Base-by-base conservation (phyloP, 2,329 filamentous ascomycete species). In the Colletotrichum sp. region DNA sequence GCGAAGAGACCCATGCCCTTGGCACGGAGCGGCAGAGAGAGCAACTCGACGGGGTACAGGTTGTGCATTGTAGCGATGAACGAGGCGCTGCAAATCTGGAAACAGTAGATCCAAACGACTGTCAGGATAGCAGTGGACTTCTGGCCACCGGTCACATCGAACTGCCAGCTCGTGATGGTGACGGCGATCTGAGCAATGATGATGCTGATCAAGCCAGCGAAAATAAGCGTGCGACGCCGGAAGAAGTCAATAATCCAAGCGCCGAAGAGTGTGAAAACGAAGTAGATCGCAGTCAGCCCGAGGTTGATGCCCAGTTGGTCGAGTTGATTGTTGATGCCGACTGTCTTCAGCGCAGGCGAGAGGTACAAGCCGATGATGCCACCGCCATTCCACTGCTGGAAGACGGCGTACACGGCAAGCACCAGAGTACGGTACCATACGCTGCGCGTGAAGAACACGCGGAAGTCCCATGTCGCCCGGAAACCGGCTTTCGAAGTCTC, bases 21-120 rank as follows among this genome's bases (percentile, higher is more conserved):
- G 30, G 86, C 85, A 56, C 86, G 85, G 16, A 87, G 83, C 12
- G 85, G 81, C 61, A 87, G 80, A 5, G 85, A 86, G 18, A 88
- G 81, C 34, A 87, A 80, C 79, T 88, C 86, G 66, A 87, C 84
- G 0, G 86, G 86, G 70, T 88, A 88, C 15, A 88, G 82, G 76
- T 87, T 87, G 78, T 88, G 86, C 86, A 88, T 87, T 6, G 86
- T 88, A 6, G 87, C 87, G 65, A 88, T 85, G 43, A 88, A 82
- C 1, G 82, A 81, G 1, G 87, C 84, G 2, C 85, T 87, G 79
- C 85, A 87, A 22, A 87, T 83, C 78, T 89, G 87, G 80, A 88
- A 89, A 64, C 85, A 77, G 78, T 87, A 89, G 55, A 89, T 85
- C 85, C 86, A 89, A 64, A 87, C 80, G 5, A 89, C 81, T 1